Percentiles rank a stretch among this genome's conserved stretches.
These are phyloP conservation scores for Zymoseptoria pseudotritici DNA, from an alignment of 2,329 filamentous ascomycete species.

Conservation along the genomic window DNA sequence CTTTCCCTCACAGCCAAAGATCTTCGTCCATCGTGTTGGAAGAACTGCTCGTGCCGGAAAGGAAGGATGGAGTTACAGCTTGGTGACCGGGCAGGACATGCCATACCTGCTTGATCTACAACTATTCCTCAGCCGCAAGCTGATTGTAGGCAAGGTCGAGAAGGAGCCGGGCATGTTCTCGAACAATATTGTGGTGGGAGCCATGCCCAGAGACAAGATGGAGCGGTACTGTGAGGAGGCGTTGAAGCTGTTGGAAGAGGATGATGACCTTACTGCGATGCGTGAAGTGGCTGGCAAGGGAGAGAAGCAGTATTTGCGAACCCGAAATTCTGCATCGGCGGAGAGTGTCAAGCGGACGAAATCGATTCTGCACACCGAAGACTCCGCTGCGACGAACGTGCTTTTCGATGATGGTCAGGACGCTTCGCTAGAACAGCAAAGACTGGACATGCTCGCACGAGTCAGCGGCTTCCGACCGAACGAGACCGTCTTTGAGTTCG, in stretches of 20 bases:
- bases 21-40: slow-evolving; percentile 93
- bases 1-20: slow-evolving; percentile 91
- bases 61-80: slow-evolving; percentile 89
- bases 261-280: slow-evolving; percentile 64
- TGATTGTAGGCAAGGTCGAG: slow-evolving; percentile 63
- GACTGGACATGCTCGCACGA: slow-evolving; percentile 78
- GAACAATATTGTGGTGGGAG: slow-evolving; percentile 75
- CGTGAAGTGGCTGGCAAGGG: slow-evolving; percentile 73
- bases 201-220: slow-evolving; percentile 63
- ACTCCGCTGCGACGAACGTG: slow-evolving; percentile 68
- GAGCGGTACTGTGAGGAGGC: slow-evolving; percentile 76
- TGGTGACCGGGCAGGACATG: slow-evolving; percentile 78
- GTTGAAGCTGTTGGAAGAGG: slow-evolving; percentile 67
- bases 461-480: slow-evolving; percentile 83
- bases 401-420: slow-evolving; percentile 61
- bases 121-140: slow-evolving; percentile 78
- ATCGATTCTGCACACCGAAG: slow-evolving; percentile 61
- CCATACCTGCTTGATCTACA: slow-evolving; percentile 92
- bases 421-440: slow-evolving; percentile 59
- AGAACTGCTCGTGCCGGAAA: slow-evolving; percentile 90
- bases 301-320: slow-evolving; percentile 85
- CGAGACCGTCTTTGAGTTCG: slow-evolving; percentile 96
- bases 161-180: slow-evolving; percentile 61
- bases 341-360: slow-evolving; percentile 87
- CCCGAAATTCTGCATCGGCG: slow-evolving; percentile 78